Percentiles rank a stretch among this genome's conserved stretches.
Conservation (phyloP, 139 green algal species). For the Chlorella sp. region DNA sequence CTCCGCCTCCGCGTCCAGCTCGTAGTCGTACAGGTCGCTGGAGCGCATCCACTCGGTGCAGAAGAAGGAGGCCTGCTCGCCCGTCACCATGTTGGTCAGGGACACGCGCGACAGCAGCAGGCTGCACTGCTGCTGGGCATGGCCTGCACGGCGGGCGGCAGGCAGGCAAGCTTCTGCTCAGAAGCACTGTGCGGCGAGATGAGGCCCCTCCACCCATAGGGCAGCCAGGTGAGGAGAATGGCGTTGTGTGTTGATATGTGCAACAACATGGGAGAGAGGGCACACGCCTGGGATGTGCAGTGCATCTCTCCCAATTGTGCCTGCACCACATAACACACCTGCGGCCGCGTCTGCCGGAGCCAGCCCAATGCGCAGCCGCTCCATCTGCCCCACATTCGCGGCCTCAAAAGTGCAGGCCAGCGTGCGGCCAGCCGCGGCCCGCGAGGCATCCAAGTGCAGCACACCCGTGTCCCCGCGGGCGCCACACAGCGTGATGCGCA, state of each 20-base stretch:
- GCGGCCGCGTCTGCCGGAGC: background rate
- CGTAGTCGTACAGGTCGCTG: conserved; percentile 9
- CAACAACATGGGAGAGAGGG: no score
- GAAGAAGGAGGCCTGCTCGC: conserved; percentile 10
- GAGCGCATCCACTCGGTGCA: conserved; percentile 30
- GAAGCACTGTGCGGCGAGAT: no score
- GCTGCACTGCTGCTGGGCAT: conserved; percentile 2
- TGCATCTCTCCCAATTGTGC: no score
- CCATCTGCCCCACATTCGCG: conserved; percentile 10
- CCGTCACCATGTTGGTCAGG: conserved; percentile 13
- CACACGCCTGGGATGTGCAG: no score
- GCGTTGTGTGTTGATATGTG: no score
- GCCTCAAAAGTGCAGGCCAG: conserved; percentile 11
- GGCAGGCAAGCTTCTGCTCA: background rate
- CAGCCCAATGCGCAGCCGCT: conserved; percentile 22
- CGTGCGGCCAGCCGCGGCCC: background rate
- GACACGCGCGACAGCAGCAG: background rate
- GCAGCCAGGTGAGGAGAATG: no score
- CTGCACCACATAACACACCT: no score
- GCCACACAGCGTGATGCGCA: conserved; percentile 20
- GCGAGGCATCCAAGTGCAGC: conserved; percentile 16
- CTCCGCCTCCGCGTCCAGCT: conserved; percentile 5
- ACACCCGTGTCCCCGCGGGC: background rate
- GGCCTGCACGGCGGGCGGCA: no score
- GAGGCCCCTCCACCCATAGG: no score